phyloP scores from a whole-genome alignment of 176 grass and related monocot species.

The Tillandsia leiboldiana region DNA sequence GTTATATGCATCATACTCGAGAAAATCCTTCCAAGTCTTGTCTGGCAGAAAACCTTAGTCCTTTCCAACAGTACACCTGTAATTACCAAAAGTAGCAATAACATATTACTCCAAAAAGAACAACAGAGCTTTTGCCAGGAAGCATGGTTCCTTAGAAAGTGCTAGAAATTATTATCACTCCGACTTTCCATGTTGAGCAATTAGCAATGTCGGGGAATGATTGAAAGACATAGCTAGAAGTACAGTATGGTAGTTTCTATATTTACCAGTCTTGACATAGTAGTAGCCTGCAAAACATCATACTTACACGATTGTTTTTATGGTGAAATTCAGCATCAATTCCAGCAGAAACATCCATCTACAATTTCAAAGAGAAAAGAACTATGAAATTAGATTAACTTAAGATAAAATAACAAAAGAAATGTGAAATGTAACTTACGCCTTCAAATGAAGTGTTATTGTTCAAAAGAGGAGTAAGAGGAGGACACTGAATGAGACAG shows the following conservation, averaged over 20 bases:
- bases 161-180: neutral
- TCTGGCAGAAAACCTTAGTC: constrained; percentile 68
- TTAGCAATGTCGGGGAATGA: neutral
- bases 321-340: constrained; percentile 91
- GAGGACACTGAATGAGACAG: neutral
- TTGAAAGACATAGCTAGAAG: neutral
- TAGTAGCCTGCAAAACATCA: neutral
- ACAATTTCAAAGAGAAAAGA: constrained; percentile 24
- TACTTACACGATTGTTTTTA: constrained; percentile 90
- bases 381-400: neutral
- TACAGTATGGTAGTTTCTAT: neutral
- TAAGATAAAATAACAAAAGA: constrained; percentile 9
- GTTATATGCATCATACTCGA: constrained; percentile 39
- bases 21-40: constrained; percentile 88
- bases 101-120: neutral
- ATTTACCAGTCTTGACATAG: no score
- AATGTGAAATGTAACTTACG: neutral
- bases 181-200: neutral
- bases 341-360: constrained; percentile 87
- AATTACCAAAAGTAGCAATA: neutral
- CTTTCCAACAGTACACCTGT: constrained; percentile 99
- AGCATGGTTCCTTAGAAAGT: neutral
- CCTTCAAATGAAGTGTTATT: neutral
- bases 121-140: neutral
- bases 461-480: constrained; percentile 6